Percentiles rank a stretch among this genome's conserved stretches.
phyloP scores from a whole-genome alignment of 495 filamentous ascomycete species.

The Xylaria curta region DNA sequence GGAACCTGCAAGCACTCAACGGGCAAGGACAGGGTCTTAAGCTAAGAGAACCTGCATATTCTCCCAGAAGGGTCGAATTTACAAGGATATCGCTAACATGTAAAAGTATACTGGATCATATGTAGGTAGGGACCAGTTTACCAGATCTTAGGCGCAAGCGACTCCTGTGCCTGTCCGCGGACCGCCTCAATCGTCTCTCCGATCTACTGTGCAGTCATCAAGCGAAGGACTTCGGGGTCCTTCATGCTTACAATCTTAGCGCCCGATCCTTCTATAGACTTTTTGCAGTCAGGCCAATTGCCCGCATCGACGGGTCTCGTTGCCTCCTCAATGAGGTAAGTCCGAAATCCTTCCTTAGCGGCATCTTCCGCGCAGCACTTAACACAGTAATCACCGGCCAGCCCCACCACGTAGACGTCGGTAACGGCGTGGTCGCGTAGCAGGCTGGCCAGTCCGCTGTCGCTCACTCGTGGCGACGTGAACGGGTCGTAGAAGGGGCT shows the following conservation, averaged over 20 bases:
- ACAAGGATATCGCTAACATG: neutral
- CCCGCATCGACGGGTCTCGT: conserved; percentile 70
- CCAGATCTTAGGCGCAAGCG: neutral
- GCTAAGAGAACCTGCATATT: neutral
- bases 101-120: neutral
- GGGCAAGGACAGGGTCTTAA: neutral
- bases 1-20: neutral
- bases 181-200: conserved; percentile 24
- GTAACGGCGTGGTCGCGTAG: conserved; percentile 67
- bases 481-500: conserved; percentile 82
- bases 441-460: conserved; percentile 62
- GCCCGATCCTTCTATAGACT: conserved; percentile 58
- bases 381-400: conserved; percentile 93
- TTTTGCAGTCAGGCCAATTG: conserved; percentile 62
- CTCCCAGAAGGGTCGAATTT: neutral
- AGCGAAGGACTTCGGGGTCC: conserved; percentile 49
- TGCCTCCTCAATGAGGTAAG: conserved; percentile 79
- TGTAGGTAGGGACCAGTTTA: neutral
- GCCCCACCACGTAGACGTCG: conserved; percentile 80
- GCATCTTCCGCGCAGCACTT: conserved; percentile 80
- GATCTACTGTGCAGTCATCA: conserved; percentile 33
- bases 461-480: conserved; percentile 55
- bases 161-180: neutral
- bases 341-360: conserved; percentile 73
- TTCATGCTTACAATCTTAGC: conserved; percentile 54